phyloP scores from a whole-genome alignment of 768 basidiomycete species.

The Tubosaeta sp. region DNA sequence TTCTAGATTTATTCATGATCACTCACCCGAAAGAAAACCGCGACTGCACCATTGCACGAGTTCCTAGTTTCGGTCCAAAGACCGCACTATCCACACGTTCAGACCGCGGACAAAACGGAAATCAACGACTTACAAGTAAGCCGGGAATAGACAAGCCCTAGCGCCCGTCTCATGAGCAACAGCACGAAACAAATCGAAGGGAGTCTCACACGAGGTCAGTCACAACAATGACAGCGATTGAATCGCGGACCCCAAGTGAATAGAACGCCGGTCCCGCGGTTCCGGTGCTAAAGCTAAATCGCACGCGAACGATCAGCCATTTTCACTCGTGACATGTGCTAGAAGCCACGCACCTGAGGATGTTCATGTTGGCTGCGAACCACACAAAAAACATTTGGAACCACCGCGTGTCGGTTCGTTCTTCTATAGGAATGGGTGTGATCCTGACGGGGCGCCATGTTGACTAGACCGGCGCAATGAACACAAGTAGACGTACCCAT shows the following conservation, averaged over 20 bases:
- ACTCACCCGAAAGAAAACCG: constrained; percentile 50
- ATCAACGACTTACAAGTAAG: constrained; percentile 32
- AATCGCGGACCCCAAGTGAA: constrained; percentile 41
- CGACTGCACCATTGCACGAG: constrained; percentile 55
- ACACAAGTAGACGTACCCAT: constrained; percentile 30
- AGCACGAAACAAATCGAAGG: not conserved
- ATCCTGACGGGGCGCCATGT: constrained; percentile 25
- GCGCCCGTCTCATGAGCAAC: not conserved
- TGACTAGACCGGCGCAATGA: not conserved
- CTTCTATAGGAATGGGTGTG: constrained; percentile 33
- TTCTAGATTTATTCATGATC: constrained; percentile 9
- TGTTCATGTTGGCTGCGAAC: constrained; percentile 45
- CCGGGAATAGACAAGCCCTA: constrained; percentile 34
- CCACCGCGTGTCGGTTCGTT: constrained; percentile 38
- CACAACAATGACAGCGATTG: constrained; percentile 38
- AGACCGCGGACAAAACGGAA: not conserved
- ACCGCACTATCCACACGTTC: constrained; percentile 34
- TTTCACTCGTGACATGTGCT: too few relatives aligned
- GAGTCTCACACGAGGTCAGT: constrained; percentile 41
- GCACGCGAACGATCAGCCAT: not conserved
- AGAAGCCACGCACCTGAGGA: constrained; percentile 34
- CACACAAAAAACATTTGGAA: constrained; percentile 51
- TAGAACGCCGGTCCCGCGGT: constrained; percentile 49
- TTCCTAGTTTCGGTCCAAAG: constrained; percentile 52
- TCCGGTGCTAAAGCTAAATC: constrained; percentile 43